Conservation (phyloP, 257 asterid genomes). For the Henckelia pumila region DNA sequence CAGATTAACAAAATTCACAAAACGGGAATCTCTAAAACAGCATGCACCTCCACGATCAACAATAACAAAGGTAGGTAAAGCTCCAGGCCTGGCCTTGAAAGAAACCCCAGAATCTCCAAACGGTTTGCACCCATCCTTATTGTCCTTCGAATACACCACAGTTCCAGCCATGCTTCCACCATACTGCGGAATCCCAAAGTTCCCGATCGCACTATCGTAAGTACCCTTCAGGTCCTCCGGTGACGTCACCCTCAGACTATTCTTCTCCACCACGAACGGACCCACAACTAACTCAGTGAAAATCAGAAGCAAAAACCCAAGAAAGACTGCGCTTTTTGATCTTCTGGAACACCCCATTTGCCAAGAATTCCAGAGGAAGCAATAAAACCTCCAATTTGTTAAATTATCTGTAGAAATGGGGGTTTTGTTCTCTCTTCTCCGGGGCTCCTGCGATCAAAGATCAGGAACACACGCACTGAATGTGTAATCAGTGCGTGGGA, state of each 20-base stretch:
- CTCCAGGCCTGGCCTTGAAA: slow-evolving; percentile 72
- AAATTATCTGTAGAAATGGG: not conserved
- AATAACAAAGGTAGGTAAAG: slow-evolving; percentile 77
- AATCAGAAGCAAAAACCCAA: slow-evolving; percentile 42
- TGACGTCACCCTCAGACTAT: slow-evolving; percentile 81
- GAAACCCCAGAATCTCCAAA: slow-evolving; percentile 65
- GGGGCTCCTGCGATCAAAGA: slow-evolving; percentile 2
- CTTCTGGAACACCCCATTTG: slow-evolving; percentile 50
- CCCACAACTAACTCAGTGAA: slow-evolving; percentile 46
- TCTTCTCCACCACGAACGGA: slow-evolving; percentile 88
- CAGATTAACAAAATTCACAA: not conserved
- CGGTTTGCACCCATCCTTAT: slow-evolving; percentile 64
- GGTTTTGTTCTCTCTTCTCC: slow-evolving; percentile 6
- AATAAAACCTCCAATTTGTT: slow-evolving; percentile 6
- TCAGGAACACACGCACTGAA: slow-evolving; percentile 17
- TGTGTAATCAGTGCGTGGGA: slow-evolving; percentile 14
- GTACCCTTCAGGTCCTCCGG: slow-evolving; percentile 77
- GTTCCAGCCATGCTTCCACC: slow-evolving; percentile 94
- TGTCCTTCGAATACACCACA: slow-evolving; percentile 65
- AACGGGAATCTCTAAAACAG: not conserved
- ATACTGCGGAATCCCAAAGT: slow-evolving; percentile 91
- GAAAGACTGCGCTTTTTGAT: slow-evolving; percentile 44
- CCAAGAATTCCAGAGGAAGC: slow-evolving; percentile 22
- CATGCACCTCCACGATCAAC: slow-evolving; percentile 90
- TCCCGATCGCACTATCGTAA: slow-evolving; percentile 83